These are phyloP conservation scores for Ligustrum vulgare DNA, from an alignment of 257 asterid species.

Conservation along the genomic window DNA sequence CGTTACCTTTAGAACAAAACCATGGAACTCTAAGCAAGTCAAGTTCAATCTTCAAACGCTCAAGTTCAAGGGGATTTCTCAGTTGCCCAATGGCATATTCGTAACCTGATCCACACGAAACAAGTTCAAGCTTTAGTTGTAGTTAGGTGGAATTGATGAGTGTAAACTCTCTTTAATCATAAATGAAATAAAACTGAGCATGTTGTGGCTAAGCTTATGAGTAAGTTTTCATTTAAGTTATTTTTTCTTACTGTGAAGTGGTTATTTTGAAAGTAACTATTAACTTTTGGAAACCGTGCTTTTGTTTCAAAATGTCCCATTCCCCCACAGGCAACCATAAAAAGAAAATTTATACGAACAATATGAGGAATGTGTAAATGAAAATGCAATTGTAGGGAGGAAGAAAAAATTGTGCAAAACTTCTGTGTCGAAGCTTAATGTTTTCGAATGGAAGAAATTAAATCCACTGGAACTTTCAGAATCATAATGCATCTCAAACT, in stretches of 20 bases:
- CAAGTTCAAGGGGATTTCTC: background rate
- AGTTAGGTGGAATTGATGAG: background rate
- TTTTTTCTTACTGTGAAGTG: background rate
- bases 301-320: no score
- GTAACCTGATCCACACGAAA: constrained; percentile 25
- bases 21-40: background rate
- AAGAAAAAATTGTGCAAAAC: background rate
- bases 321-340: background rate
- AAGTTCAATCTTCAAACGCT: background rate
- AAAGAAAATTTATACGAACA: background rate
- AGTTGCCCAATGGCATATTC: background rate
- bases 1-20: no score
- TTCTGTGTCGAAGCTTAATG: constrained; percentile 24
- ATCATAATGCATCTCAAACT: constrained; percentile 17
- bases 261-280: background rate
- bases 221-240: background rate
- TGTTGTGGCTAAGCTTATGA: background rate
- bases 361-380: background rate
- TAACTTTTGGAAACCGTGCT: background rate
- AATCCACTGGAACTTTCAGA: constrained; percentile 28
- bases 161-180: background rate
- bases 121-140: background rate
- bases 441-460: constrained; percentile 27
- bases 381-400: constrained; percentile 1
- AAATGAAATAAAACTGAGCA: background rate